Percentiles rank a stretch among this genome's conserved stretches.
These are phyloP conservation scores for Tetraselmis striata DNA, from an alignment of 139 green algal species.

Conservation along the genomic window DNA sequence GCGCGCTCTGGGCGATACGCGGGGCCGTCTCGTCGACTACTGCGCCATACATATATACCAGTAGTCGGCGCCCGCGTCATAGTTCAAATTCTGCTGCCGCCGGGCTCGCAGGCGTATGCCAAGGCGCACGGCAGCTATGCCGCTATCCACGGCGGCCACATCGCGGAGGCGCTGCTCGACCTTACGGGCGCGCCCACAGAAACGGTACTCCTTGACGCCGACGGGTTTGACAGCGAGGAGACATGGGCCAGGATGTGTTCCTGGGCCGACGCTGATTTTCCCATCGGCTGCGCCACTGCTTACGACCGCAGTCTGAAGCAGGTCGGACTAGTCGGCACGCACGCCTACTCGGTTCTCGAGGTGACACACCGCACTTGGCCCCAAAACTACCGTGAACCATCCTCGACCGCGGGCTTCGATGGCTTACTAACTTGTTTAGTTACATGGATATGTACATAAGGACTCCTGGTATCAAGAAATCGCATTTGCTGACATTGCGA, in stretches of 20 bases:
- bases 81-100: too few relatives aligned
- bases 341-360: conserved; percentile 24
- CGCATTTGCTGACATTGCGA: too few relatives aligned
- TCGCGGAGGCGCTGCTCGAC: conserved; percentile 25
- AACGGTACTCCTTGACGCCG: conserved; percentile 10
- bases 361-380: too few relatives aligned
- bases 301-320: neutral
- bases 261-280: conserved; percentile 1
- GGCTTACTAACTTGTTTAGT: too few relatives aligned
- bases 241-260: conserved; percentile 7
- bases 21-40: too few relatives aligned
- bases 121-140: conserved; percentile 22
- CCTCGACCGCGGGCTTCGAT: too few relatives aligned
- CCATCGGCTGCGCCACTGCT: conserved; percentile 22
- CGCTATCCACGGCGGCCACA: conserved; percentile 22
- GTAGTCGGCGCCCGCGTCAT: too few relatives aligned
- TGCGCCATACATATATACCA: too few relatives aligned
- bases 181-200: conserved; percentile 19
- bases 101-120: conserved; percentile 21
- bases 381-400: too few relatives aligned
- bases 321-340: conserved; percentile 9
- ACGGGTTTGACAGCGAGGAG: conserved; percentile 12
- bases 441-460: too few relatives aligned
- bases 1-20: too few relatives aligned
- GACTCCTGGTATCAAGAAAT: too few relatives aligned